These are phyloP conservation scores for Leccinum rimulosum DNA, from an alignment of 768 basidiomycete genomes.

Conservation along the genomic window DNA sequence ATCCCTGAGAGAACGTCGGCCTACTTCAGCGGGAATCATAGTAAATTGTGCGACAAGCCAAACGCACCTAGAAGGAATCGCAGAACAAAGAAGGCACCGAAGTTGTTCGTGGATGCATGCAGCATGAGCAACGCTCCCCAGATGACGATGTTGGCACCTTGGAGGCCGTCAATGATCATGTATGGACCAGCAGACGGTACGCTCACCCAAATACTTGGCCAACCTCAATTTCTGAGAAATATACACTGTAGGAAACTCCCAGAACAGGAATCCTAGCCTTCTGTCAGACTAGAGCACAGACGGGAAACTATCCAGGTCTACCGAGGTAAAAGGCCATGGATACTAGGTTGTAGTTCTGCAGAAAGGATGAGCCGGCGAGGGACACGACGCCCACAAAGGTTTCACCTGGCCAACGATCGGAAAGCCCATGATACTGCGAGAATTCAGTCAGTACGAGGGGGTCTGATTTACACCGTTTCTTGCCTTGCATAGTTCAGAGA, in stretches of 20 bases:
- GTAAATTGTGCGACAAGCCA: not conserved
- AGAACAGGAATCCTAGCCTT: conserved; percentile 48
- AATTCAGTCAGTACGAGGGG: conserved; percentile 3
- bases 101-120: conserved; percentile 54
- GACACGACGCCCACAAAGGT: not conserved
- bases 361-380: conserved; percentile 1
- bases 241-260: conserved; percentile 67
- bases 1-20: conserved; percentile 41
- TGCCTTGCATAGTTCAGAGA: conserved; percentile 70
- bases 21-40: not conserved
- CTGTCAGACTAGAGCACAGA: conserved; percentile 2
- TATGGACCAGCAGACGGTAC: not conserved
- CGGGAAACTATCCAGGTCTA: conserved; percentile 13
- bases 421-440: conserved; percentile 58
- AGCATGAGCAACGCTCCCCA: conserved; percentile 63
- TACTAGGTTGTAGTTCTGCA: conserved; percentile 60
- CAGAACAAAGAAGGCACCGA: conserved; percentile 62
- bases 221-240: conserved; percentile 58
- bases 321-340: conserved; percentile 65
- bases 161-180: not conserved
- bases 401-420: conserved; percentile 60
- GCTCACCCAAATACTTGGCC: conserved; percentile 59
- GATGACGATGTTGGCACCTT: conserved; percentile 54
- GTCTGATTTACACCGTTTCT: not conserved
- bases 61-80: conserved; percentile 55